Conservation (phyloP, 495 filamentous ascomycete genomes). For the Niebla homalea region DNA sequence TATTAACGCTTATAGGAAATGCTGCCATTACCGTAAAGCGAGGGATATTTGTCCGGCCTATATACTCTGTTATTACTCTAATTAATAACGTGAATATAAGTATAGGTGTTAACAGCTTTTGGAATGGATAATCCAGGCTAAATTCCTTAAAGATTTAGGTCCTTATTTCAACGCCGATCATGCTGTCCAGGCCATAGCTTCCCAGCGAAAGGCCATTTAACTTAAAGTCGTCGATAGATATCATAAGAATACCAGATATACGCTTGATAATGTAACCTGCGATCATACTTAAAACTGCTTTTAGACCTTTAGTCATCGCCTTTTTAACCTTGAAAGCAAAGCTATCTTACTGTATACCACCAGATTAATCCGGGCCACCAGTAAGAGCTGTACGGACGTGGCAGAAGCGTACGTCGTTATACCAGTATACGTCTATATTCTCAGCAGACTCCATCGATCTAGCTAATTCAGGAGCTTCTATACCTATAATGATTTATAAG, state of each 20-base stretch:
- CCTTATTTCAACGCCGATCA: constrained; percentile 34
- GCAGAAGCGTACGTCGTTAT: constrained; percentile 3
- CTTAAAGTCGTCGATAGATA: background rate
- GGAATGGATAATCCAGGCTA: constrained; percentile 26
- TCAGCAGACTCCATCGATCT: constrained; percentile 5
- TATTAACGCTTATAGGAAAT: no score
- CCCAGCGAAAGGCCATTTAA: constrained; percentile 22
- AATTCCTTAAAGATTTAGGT: constrained; percentile 34
- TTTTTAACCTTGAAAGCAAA: background rate
- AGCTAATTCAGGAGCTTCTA: constrained; percentile 20
- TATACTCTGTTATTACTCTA: no score
- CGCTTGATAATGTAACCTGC: background rate
- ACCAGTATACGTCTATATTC: constrained; percentile 10
- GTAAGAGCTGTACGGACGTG: background rate
- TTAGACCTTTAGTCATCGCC: background rate
- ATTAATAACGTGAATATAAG: background rate
- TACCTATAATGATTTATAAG: constrained; percentile 15
- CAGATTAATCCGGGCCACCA: background rate
- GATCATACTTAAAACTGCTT: background rate
- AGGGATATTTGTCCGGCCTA: no score
- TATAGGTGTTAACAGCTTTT: background rate
- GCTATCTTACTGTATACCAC: background rate
- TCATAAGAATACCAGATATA: background rate
- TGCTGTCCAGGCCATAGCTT: constrained; percentile 31
- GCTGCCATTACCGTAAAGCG: no score